Conservation (phyloP, 2,329 filamentous ascomycete species). For the Aotearoamyces nothofagi region DNA sequence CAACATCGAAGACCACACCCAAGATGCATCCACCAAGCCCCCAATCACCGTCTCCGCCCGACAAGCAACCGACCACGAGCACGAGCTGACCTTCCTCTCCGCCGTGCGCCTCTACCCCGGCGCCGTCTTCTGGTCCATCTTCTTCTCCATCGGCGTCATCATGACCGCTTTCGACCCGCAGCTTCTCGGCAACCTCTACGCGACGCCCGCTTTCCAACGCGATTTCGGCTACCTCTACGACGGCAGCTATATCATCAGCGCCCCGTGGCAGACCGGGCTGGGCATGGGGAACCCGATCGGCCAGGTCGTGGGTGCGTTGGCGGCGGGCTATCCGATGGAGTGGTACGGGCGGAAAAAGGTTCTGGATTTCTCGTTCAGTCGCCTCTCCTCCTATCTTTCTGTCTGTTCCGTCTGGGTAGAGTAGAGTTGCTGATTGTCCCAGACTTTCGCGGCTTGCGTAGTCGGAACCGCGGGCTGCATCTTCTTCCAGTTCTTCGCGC, state of each 20-base stretch:
- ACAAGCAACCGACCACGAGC: conserved; percentile 19
- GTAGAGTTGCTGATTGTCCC: too few species aligned
- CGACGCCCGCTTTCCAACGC: conserved; percentile 11
- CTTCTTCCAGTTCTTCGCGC: conserved; percentile 31
- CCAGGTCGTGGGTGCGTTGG: conserved; percentile 23
- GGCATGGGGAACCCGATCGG: conserved; percentile 14
- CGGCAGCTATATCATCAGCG: conserved; percentile 10
- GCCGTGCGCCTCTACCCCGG: conserved; percentile 25
- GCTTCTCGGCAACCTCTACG: conserved; percentile 12
- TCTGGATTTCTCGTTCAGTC: conserved; percentile 7
- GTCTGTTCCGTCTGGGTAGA: too few species aligned
- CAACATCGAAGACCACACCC: too few species aligned
- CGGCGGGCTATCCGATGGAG: conserved; percentile 25
- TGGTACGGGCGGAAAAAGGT: conserved; percentile 10
- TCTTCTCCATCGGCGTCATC: conserved; percentile 13
- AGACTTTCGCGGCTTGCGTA: too few species aligned
- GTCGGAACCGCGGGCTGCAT: too few species aligned
- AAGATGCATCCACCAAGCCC: too few species aligned
- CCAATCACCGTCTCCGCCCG: background rate
- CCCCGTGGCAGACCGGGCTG: conserved; percentile 14
- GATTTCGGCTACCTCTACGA: conserved; percentile 9
- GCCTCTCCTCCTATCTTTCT: too few species aligned
- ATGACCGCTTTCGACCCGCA: conserved; percentile 14
- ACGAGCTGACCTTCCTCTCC: conserved; percentile 28
- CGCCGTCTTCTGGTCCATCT: conserved; percentile 11